Conservation (phyloP, 495 filamentous ascomycete species). For the Penicillium macrosclerotiorum region DNA sequence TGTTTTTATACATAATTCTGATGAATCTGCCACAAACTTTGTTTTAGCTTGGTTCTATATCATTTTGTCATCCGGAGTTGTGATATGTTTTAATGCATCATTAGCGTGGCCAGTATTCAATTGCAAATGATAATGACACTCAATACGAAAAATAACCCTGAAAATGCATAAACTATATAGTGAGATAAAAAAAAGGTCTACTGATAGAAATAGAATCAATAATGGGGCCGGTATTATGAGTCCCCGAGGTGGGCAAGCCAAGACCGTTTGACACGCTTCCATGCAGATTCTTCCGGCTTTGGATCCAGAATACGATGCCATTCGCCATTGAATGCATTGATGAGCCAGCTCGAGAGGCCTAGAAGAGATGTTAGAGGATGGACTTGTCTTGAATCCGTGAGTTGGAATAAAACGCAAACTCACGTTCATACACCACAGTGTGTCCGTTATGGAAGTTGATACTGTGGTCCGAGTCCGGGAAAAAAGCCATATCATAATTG, state of each 20-base stretch:
- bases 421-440: constrained; percentile 90
- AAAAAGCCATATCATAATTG: constrained; percentile 96
- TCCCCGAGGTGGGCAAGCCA: too few species aligned
- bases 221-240: too few species aligned
- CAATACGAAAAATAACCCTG: too few species aligned
- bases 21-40: too few species aligned
- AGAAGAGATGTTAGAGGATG: not conserved
- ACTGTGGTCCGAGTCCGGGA: constrained; percentile 93
- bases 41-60: not conserved
- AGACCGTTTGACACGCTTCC: constrained; percentile 24
- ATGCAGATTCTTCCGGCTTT: constrained; percentile 50
- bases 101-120: not conserved
- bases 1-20: too few species aligned
- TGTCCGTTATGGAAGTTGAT: constrained; percentile 96
- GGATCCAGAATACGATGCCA: constrained; percentile 76
- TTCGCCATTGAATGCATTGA: constrained; percentile 97
- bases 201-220: too few species aligned
- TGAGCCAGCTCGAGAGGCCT: constrained; percentile 89
- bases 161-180: too few species aligned
- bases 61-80: not conserved
- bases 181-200: too few species aligned
- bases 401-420: constrained; percentile 36
- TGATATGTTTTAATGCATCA: not conserved
- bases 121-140: constrained; percentile 1
- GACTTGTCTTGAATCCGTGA: not conserved